Evolutionary conservation across 2,329 filamentous ascomycete genomes (phyloP).

Genomic region (Colletotrichum spaethianum): DNA sequence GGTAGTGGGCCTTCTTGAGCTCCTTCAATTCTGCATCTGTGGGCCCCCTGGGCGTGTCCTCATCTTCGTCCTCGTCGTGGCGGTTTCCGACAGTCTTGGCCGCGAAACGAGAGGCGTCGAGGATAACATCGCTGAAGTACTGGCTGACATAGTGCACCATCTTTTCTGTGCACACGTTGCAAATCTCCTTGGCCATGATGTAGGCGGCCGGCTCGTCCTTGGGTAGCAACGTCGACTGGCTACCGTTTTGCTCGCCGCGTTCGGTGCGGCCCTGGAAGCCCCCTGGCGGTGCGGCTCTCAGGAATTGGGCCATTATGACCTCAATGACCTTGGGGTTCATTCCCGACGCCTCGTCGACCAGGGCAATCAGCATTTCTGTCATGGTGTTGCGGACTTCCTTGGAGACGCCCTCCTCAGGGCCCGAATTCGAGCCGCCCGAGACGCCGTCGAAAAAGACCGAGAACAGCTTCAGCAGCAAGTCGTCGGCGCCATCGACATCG

Average conservation of each 20-base stretch:
- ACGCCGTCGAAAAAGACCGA: conserved; percentile 93
- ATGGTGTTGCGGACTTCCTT: conserved; percentile 97
- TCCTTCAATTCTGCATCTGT: conserved; percentile 90
- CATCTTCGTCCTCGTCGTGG: conserved; percentile 75
- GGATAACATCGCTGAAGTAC: conserved; percentile 97
- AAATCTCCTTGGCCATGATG: conserved; percentile 95
- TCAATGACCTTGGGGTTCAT: conserved; percentile 89
- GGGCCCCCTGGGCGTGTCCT: conserved; percentile 72
- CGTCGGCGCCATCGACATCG: conserved; percentile 87
- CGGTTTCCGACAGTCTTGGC: conserved; percentile 70
- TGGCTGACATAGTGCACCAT: conserved; percentile 96
- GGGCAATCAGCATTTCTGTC: conserved; percentile 84
- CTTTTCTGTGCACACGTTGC: conserved; percentile 89
- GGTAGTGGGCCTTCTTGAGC: conserved; percentile 87
- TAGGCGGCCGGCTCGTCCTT: conserved; percentile 94
- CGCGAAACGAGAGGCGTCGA: conserved; percentile 81
- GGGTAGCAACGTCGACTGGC: conserved; percentile 85
- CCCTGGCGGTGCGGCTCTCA: conserved; percentile 84
- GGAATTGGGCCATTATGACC: conserved; percentile 94
- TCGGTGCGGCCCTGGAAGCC: conserved; percentile 66
- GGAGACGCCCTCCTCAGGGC: conserved; percentile 84
- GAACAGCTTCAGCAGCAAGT: conserved; percentile 86
- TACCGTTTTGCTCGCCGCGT: conserved; percentile 74
- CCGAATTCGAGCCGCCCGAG: conserved; percentile 80
- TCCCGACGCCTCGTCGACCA: conserved; percentile 87